Conservation (phyloP, 169 alveolate genomes). For the Miamiensis avidus region DNA sequence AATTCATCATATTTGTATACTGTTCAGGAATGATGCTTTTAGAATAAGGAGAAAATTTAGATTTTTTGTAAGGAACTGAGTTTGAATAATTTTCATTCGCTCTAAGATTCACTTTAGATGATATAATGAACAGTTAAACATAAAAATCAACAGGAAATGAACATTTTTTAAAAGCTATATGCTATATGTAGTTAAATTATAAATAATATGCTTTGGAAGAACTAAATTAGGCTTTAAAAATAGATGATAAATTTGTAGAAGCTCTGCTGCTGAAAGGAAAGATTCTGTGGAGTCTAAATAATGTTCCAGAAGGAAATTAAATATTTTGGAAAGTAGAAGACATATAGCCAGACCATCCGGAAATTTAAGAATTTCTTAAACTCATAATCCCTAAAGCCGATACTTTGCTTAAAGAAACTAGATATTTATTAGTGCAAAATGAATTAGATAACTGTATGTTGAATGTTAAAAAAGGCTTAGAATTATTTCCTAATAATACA, state of each 20-base stretch:
- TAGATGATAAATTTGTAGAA: slow-evolving; percentile 5
- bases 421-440: slow-evolving; percentile 21
- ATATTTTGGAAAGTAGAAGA: slow-evolving; percentile 22
- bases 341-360: slow-evolving; percentile 12
- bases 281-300: slow-evolving; percentile 16
- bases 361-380: slow-evolving; percentile 7
- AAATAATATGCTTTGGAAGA: slow-evolving; percentile 29
- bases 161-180: slow-evolving; percentile 13
- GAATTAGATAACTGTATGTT: slow-evolving; percentile 16
- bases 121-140: background rate
- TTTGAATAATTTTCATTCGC: background rate
- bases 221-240: slow-evolving; percentile 11
- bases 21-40: slow-evolving; percentile 7
- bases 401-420: slow-evolving; percentile 18
- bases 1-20: too few species aligned
- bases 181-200: slow-evolving; percentile 7
- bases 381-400: slow-evolving; percentile 16
- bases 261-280: slow-evolving; percentile 17
- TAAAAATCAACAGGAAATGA: too few species aligned
- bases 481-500: slow-evolving; percentile 24
- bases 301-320: slow-evolving; percentile 24
- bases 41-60: slow-evolving; percentile 17
- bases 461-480: slow-evolving; percentile 19
- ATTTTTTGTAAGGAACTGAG: slow-evolving; percentile 14
- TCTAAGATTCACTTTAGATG: background rate